Base-by-base conservation (phyloP, 176 grass and related monocot genomes). In the Lolium rigidum region DNA sequence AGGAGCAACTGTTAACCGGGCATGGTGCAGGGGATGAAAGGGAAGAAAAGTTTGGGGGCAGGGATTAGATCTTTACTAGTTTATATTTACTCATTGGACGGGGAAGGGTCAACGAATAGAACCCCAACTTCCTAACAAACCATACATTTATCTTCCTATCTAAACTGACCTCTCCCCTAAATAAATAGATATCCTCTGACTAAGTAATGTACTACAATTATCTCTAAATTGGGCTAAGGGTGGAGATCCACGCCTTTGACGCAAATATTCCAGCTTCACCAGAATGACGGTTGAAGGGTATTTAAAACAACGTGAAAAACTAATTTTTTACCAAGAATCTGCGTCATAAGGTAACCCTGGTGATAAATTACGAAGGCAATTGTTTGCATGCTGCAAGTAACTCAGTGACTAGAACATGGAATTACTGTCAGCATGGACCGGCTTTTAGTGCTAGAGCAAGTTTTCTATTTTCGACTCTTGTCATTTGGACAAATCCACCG, bases 351-450 rank as follows among this genome's bases (percentile, higher is more conserved):
- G 5, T 1, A 62, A 63, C 44, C 65, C 17, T 26, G 0, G 41
- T 48, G 21, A 47, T 11, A 75, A 60, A 61, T 25, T 59, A 10
- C 2, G 2, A 84, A 51, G 31, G 43, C n/a, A 51, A 18, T 54
- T 73, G 13, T n/a, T 26, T 65, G 48, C 8, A 38, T 43, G 50
- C 41, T 43, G 20, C 49, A 51, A 85, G 46, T 25, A 9, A 66
- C 59, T 41, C 17, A 25, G 41, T 63, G 21, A 10, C 58, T 47
- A 25, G 58, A 54, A 50, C 25, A 76, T 66, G 20, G 83, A 65
- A 85, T 39, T 77, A 63, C 26, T 76, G 16, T 65, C 26, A 84
- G 70, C 11, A 15, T 16, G 71, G 21, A 84, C 10, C 13, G n/a
- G 37, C 3, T 39, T 65, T 58, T 51, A 66, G 18, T 52, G 66